phyloP scores from a whole-genome alignment of 768 basidiomycete genomes.

The Mycena metata region DNA sequence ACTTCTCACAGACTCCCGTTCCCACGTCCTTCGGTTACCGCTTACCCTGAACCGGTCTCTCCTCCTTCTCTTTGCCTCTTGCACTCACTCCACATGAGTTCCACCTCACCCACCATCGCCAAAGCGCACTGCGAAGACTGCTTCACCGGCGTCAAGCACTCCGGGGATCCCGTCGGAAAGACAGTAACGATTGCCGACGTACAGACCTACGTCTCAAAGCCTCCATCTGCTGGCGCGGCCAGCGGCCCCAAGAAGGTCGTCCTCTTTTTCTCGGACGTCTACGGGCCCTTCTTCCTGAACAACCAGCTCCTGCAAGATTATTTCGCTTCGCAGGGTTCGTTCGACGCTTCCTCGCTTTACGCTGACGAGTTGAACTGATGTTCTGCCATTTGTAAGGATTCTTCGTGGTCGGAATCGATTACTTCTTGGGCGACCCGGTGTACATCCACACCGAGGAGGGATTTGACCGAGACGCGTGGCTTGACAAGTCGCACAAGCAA shows the following conservation, averaged over 20 bases:
- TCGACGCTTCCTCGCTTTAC: background rate
- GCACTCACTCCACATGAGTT: too few relatives aligned
- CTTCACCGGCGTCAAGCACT: constrained; percentile 64
- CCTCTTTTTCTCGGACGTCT: constrained; percentile 72
- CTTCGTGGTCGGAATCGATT: constrained; percentile 70
- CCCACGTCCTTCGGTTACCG: too few relatives aligned
- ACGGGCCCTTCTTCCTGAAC: constrained; percentile 70
- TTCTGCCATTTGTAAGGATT: constrained; percentile 56
- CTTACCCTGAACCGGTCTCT: too few relatives aligned
- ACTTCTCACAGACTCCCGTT: too few relatives aligned
- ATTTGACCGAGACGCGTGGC: constrained; percentile 60
- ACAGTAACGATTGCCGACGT: constrained; percentile 57
- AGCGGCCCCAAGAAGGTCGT: constrained; percentile 58
- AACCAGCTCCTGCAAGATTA: constrained; percentile 74
- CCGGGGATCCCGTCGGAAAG: constrained; percentile 61
- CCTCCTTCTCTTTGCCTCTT: too few relatives aligned
- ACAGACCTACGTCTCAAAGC: constrained; percentile 68
- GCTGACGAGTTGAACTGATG: background rate
- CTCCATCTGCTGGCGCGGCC: constrained; percentile 36
- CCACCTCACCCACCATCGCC: too few relatives aligned
- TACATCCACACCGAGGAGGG: constrained; percentile 53
- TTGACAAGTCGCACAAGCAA: constrained; percentile 47
- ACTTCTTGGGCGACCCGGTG: constrained; percentile 72
- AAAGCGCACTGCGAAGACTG: constrained; percentile 63
- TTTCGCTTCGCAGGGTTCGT: constrained; percentile 68